Evolutionary conservation across 2,329 filamentous ascomycete genomes (phyloP).

Genomic region (Fusarium odoratissimum): DNA sequence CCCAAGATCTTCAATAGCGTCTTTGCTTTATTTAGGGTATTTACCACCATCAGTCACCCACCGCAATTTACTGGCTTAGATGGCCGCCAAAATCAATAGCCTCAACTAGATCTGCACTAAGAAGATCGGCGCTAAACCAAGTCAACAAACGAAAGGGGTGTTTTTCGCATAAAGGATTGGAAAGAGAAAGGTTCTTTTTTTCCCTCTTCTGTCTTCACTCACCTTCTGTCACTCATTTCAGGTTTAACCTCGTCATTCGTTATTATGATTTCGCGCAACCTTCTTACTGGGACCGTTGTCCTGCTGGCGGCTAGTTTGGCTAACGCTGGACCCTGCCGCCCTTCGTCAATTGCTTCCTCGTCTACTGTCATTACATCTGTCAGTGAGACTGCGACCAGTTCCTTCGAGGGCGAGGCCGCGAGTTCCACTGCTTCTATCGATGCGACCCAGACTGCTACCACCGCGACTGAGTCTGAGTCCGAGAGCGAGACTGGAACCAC

Average conservation of each 20-base stretch:
- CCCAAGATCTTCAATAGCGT: not conserved
- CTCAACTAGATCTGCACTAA: not conserved
- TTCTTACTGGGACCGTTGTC: not conserved
- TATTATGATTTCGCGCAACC: not conserved
- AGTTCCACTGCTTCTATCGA: not conserved
- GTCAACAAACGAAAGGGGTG: not conserved
- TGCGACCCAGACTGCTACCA: not conserved
- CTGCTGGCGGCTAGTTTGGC: accelerated
- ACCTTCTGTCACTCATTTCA: not conserved
- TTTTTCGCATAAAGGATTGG: not conserved
- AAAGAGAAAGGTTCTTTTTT: not conserved
- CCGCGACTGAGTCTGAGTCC: no score
- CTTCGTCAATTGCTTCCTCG: accelerated
- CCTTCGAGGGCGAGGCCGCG: not conserved
- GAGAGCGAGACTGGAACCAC: not conserved
- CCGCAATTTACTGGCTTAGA: accelerated
- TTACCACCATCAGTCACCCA: not conserved
- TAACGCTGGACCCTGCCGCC: not conserved
- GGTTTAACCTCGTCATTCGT: not conserved
- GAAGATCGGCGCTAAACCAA: not conserved
- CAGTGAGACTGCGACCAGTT: not conserved
- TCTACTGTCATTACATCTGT: not conserved
- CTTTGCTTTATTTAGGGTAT: not conserved
- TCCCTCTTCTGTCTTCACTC: not conserved
- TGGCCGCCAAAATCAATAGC: not conserved